These are phyloP conservation scores for Aspergillus calidoustus DNA, from an alignment of 2,329 filamentous ascomycete genomes.

Conservation along the genomic window DNA sequence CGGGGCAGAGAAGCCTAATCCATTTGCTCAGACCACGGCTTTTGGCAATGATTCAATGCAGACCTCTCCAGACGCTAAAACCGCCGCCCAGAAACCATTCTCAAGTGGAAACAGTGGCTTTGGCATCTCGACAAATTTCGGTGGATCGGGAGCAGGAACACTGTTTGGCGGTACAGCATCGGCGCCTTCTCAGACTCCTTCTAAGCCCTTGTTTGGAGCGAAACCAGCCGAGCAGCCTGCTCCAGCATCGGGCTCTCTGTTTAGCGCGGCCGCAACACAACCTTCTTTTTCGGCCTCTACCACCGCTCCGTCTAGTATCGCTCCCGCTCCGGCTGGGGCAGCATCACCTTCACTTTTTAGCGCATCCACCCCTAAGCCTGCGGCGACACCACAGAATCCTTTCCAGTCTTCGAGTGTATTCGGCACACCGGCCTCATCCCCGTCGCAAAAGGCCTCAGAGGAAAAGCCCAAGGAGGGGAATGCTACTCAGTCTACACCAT, in stretches of 20 bases:
- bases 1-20: constrained; percentile 26
- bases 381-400: constrained; percentile 26
- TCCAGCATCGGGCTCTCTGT: constrained; percentile 32
- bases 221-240: constrained; percentile 26
- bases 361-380: constrained; percentile 20
- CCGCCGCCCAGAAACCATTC: constrained; percentile 25
- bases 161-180: constrained; percentile 27
- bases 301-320: constrained; percentile 22
- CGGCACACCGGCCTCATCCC: constrained; percentile 15
- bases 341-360: constrained; percentile 27
- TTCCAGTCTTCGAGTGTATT: constrained; percentile 31
- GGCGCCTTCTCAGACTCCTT: constrained; percentile 24
- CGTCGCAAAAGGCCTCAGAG: constrained; percentile 18
- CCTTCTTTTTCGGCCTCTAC: constrained; percentile 20
- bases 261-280: constrained; percentile 31
- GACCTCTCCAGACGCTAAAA: constrained; percentile 38
- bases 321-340: constrained; percentile 17
- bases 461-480: constrained; percentile 23
- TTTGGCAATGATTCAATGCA: constrained; percentile 37
- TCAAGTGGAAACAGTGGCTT: constrained; percentile 27
- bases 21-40: constrained; percentile 35
- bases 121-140: constrained; percentile 22
- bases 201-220: constrained; percentile 30
- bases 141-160: constrained; percentile 20
- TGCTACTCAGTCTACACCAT: constrained; percentile 13